A percentile compares a stretch with the other conserved stretches of the same genome.
Evolutionary conservation across 805 yeast genomes (phyloP).

Genomic region (Scheffersomyces stipitis): DNA sequence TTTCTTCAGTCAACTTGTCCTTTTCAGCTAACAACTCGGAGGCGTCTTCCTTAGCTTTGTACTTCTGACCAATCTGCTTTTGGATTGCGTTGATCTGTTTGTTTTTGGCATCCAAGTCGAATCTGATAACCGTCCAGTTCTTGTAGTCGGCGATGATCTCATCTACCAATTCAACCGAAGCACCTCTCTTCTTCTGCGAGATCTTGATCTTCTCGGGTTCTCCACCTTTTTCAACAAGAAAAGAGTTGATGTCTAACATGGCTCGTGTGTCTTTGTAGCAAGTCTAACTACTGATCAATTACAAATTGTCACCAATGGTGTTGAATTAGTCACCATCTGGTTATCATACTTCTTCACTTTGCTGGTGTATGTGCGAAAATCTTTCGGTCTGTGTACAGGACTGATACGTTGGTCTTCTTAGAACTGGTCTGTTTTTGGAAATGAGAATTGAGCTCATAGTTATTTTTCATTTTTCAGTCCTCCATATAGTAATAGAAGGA

Average conservation of each 20-base stretch:
- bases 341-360: too few species aligned
- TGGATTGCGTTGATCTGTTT: slow-evolving; percentile 86
- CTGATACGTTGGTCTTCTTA: too few species aligned
- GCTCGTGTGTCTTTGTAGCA: background rate
- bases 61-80: slow-evolving; percentile 89
- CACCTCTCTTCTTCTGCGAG: slow-evolving; percentile 95
- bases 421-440: too few species aligned
- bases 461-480: too few species aligned
- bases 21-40: slow-evolving; percentile 77
- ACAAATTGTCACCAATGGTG: too few species aligned
- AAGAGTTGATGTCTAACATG: slow-evolving; percentile 91
- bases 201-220: slow-evolving; percentile 83
- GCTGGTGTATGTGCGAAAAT: too few species aligned
- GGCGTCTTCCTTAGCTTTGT: slow-evolving; percentile 95
- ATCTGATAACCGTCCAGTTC: slow-evolving; percentile 80
- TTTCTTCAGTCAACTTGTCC: slow-evolving; percentile 69
- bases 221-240: slow-evolving; percentile 96
- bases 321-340: too few species aligned
- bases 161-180: slow-evolving; percentile 90
- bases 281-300: too few species aligned
- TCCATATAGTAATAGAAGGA: too few species aligned
- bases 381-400: too few species aligned
- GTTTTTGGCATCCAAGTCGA: slow-evolving; percentile 87
- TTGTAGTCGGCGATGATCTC: slow-evolving; percentile 90
- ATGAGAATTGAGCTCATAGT: too few species aligned